Evolutionary conservation across 2,329 filamentous ascomycete genomes (phyloP).

Genomic region (Blumeriella jaapii): DNA sequence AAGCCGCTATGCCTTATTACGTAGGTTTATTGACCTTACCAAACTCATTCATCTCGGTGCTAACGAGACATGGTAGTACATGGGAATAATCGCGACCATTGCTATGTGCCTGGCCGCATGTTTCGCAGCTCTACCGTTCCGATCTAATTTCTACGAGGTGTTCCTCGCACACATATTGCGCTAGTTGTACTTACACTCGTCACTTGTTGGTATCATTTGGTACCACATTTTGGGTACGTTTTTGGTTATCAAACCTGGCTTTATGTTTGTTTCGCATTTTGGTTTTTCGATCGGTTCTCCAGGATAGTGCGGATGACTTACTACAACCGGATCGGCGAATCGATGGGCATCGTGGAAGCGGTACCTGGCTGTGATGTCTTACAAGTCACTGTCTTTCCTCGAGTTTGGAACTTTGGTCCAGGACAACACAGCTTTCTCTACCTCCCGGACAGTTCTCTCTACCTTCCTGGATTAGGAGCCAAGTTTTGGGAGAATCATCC

Average conservation of each 20-base stretch:
- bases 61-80: background rate
- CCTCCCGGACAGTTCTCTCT: background rate
- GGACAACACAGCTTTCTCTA: constrained; percentile 4
- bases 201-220: background rate
- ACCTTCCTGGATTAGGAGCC: background rate
- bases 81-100: background rate
- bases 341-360: background rate
- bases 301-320: constrained; percentile 29
- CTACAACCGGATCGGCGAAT: background rate
- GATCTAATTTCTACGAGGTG: background rate
- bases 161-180: background rate
- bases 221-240: background rate
- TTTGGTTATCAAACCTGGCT: background rate
- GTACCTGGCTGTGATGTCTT: constrained; percentile 1
- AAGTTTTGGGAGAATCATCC: constrained; percentile 7
- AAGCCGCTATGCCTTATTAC: background rate
- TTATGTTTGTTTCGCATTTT: constrained; percentile 22
- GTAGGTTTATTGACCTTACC: background rate
- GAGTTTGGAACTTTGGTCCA: background rate
- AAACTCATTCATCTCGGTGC: background rate
- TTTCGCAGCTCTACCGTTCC: background rate
- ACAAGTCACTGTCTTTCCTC: constrained; percentile 1
- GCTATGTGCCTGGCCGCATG: background rate
- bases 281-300: constrained; percentile 34
- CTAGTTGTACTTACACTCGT: background rate